Percentiles rank a stretch among this genome's conserved stretches.
These are phyloP conservation scores for Silene vulgaris DNA, from an alignment of 179 eudicot genomes.

Conservation along the genomic window DNA sequence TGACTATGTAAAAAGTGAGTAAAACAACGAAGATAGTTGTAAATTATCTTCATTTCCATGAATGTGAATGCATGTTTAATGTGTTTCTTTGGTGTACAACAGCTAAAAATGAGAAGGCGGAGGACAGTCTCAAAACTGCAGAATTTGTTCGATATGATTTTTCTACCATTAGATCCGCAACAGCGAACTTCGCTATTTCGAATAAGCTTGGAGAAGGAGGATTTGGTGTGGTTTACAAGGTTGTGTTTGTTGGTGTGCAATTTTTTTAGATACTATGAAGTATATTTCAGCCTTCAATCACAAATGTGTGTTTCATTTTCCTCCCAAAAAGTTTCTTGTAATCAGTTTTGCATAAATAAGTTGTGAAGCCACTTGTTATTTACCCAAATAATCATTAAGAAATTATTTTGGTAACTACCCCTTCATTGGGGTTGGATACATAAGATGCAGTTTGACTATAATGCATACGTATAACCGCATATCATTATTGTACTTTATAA, in stretches of 20 bases:
- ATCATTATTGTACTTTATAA: too few relatives aligned
- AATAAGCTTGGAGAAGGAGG: constrained; percentile 12
- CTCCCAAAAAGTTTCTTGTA: too few relatives aligned
- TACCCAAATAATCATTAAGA: too few relatives aligned
- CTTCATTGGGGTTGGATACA: too few relatives aligned
- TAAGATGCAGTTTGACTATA: too few relatives aligned
- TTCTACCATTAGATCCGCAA: constrained; percentile 8
- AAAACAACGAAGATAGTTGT: too few relatives aligned
- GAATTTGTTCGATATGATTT: constrained; percentile 11
- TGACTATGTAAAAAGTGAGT: too few relatives aligned
- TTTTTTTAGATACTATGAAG: background rate
- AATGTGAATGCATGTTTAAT: background rate
- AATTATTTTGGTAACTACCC: too few relatives aligned
- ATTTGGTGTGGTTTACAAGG: constrained; percentile 17
- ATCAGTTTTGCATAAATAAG: too few relatives aligned
- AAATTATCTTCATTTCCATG: background rate
- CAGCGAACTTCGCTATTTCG: background rate
- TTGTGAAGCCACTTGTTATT: too few relatives aligned
- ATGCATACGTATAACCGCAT: too few relatives aligned
- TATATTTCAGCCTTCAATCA: background rate
- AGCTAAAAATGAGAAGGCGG: constrained; percentile 4
- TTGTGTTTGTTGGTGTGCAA: background rate
- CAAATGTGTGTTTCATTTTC: too few relatives aligned
- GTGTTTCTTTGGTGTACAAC: constrained; percentile 7
- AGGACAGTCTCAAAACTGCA: background rate